phyloP scores from a whole-genome alignment of 768 basidiomycete genomes.

The Kwoniella sp. region DNA sequence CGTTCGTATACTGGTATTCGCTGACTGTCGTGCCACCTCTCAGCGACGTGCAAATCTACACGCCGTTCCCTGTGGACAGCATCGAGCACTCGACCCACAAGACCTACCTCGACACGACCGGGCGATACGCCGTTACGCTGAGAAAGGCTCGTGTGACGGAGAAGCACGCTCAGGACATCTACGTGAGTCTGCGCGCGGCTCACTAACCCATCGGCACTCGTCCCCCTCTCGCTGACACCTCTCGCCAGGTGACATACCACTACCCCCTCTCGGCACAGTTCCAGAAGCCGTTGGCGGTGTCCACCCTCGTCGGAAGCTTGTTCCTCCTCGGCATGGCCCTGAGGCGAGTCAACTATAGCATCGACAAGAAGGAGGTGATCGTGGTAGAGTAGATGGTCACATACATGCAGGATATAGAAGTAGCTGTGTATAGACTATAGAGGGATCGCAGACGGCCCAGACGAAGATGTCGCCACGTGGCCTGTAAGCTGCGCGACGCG shows the following conservation, averaged over 20 bases:
- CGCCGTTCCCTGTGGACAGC: constrained; percentile 71
- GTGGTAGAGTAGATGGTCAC: not conserved
- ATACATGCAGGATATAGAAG: too few species aligned
- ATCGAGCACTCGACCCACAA: constrained; percentile 64
- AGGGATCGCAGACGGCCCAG: too few species aligned
- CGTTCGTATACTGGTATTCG: not conserved
- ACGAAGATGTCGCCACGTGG: too few species aligned
- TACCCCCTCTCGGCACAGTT: constrained; percentile 75
- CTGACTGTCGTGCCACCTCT: not conserved
- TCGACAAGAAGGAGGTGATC: constrained; percentile 44
- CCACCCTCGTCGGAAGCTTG: constrained; percentile 53
- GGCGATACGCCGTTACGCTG: constrained; percentile 74
- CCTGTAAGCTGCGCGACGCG: too few species aligned
- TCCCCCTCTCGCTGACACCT: not conserved
- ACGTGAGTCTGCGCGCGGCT: constrained; percentile 59
- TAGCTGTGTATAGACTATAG: not conserved
- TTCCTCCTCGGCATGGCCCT: constrained; percentile 45
- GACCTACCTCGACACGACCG: constrained; percentile 87
- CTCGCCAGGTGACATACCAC: constrained; percentile 73
- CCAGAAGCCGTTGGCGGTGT: constrained; percentile 77
- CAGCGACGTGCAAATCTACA: constrained; percentile 70
- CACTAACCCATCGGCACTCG: not conserved
- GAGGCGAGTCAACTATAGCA: constrained; percentile 58
- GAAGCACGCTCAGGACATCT: constrained; percentile 72
- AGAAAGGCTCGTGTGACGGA: constrained; percentile 70